Evolutionary conservation across 2,329 filamentous ascomycete species (phyloP), one percentile per base, ranked within the genome.

Genomic region (Fusarium annulatum): DNA sequence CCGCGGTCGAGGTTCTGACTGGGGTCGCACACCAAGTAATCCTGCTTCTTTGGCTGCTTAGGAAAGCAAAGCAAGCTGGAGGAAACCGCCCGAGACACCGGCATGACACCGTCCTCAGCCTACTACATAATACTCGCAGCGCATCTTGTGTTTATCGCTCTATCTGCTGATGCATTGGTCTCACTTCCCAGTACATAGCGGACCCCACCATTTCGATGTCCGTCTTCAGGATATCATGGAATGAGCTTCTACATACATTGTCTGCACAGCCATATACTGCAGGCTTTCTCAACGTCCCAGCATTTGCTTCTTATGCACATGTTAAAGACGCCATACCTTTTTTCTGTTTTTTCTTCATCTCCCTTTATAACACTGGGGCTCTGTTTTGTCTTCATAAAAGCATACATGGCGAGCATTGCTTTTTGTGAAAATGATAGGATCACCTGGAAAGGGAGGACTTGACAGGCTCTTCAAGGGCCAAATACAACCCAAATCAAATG

Each of bases 1-100:
- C 66, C 82, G 85, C 39, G 80, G 81, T 45, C 80, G 83, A 64
- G 79, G 78, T 30, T 81, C 83, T 18, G 84, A 86, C 64, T 86
- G 85, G 85, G 81, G 78, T 49, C 82, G 85, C 43, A 74, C 77
- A 65, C 64, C 77, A 21, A 74, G 75, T 36, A 67, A 76, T 21
- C 72, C 74, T 49, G 58, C 78, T 30, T 78, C 79, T 48, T 65
- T 76, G 55, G 67, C 77, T 57, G 64, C 74, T 46, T 80, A 77
- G 69, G 73, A 64, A 60, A 63, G 41, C 55, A 68, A 38, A 39
- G 46, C 42, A 59, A 75, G 66, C 62, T 61, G 71, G 56, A 45
- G 64, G 41, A 64, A 63, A 64, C 42, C 65, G 59, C 57, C 53
- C 67, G 61, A 57, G 64, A 53, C 52, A 43, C 55, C 38, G 59